These are phyloP conservation scores for Fusarium irregulare DNA, from an alignment of 2,329 filamentous ascomycete species.

Conservation along the genomic window DNA sequence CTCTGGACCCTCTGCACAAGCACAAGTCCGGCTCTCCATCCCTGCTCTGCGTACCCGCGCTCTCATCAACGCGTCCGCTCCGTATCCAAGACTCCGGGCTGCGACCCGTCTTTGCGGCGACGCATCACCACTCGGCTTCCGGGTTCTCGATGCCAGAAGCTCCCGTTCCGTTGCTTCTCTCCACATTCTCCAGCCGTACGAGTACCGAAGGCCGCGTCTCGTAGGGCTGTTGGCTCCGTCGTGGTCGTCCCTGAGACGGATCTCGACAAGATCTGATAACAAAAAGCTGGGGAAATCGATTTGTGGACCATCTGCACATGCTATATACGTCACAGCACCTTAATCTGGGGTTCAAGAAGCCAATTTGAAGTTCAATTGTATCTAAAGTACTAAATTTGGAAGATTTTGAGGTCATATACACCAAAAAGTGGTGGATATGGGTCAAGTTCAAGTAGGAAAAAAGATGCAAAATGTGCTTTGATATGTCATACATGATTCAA, in stretches of 20 bases:
- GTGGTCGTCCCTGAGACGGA: conserved; percentile 15
- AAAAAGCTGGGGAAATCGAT: conserved; percentile 20
- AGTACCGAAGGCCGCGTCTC: conserved; percentile 25
- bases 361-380: conserved; percentile 15
- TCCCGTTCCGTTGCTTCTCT: conserved; percentile 27
- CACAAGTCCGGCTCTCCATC: not conserved
- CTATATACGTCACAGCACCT: conserved; percentile 36
- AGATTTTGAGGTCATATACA: not conserved
- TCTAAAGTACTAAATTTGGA: conserved; percentile 1
- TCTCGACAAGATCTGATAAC: conserved; percentile 27
- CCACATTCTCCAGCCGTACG: conserved; percentile 23
- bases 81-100: conserved; percentile 12
- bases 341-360: conserved; percentile 23
- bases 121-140: conserved; percentile 12
- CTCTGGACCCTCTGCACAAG: not conserved
- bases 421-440: not conserved
- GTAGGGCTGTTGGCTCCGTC: conserved; percentile 34
- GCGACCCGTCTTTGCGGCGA: conserved; percentile 17
- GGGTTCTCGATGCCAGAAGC: conserved; percentile 7
- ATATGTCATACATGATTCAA: conserved; percentile 12
- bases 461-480: not conserved
- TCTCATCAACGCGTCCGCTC: conserved; percentile 29
- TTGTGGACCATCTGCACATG: conserved; percentile 39
- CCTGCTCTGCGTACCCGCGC: conserved; percentile 4
- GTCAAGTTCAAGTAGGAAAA: conserved; percentile 1